Base-by-base conservation (phyloP, 305 asterid species). In the Ruellia speciosa region DNA sequence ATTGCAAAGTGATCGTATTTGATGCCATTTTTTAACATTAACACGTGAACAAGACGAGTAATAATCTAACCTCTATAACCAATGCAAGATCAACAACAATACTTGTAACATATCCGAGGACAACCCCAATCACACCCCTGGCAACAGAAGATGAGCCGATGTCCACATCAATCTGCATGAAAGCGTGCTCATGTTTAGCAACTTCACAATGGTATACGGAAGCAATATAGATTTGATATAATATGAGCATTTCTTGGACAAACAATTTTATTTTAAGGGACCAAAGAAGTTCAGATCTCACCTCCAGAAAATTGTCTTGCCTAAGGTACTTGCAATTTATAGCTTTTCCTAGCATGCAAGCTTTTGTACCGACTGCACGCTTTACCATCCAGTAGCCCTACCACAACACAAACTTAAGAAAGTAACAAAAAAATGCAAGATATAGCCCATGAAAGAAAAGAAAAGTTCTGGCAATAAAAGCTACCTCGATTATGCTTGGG, bases 301-400 rank as follows among this genome's bases (percentile, higher is more conserved):
- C 99, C 97, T 93, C 99, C 58, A 93, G 82, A 79, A 93, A 93
- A 68, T 93, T 86, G 71, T 93, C 95, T 72, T 87, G 97, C 74
- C 97, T 77, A 33, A 86, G 82, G 82, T 93, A 93, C 9, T 74
- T 78, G 83, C 99, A 93, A 15, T 96, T 83, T 49, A 93, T 89
- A 54, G 99, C 99, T 79, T 93, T 93, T 59, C 96, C 97, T 66
- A 93, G 79, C 58, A 89, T 77, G 80, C 99, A 89, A 67, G 99
- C 97, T 80, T 89, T 93, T 50, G 95, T 84, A 67, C 99, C 99
- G 50, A 93, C 99, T 6, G 99, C 99, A 56, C 97, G 99, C 68
- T 93, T 93, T 61, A 93, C 99, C 99, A 93, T 93, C 99, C 99
- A 93, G 75, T 93, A 89, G 52, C 97, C 97, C 96, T 93, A 49